phyloP scores from a whole-genome alignment of 768 basidiomycete genomes.

The Daedaleopsis sinensis region DNA sequence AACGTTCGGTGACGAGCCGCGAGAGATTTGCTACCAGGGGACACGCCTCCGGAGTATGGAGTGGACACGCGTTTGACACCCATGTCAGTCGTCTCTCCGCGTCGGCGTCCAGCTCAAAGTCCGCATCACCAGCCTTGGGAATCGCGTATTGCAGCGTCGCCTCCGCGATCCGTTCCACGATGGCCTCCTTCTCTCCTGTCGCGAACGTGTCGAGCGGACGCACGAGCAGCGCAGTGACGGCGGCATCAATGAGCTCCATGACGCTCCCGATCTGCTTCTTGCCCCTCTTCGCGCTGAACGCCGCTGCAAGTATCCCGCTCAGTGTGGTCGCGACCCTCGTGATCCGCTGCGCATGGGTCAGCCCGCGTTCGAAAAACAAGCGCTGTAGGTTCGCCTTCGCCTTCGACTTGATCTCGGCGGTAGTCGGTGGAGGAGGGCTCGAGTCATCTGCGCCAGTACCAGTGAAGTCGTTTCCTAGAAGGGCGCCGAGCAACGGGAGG shows the following conservation, averaged over 20 bases:
- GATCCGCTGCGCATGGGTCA: conserved; percentile 65
- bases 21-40: conserved; percentile 57
- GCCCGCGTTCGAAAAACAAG: conserved; percentile 67
- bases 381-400: conserved; percentile 41
- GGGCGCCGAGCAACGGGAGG: conserved; percentile 75
- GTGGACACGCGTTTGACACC: conserved; percentile 59
- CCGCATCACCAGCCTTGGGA: conserved; percentile 51
- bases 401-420: conserved; percentile 47
- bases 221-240: conserved; percentile 62
- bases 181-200: conserved; percentile 63
- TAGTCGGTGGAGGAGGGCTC: conserved; percentile 22
- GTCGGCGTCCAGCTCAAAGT: conserved; percentile 33
- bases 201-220: conserved; percentile 48
- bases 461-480: conserved; percentile 83
- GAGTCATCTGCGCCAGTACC: conserved; percentile 34
- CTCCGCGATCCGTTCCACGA: conserved; percentile 71
- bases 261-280: conserved; percentile 64
- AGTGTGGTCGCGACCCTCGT: conserved; percentile 63
- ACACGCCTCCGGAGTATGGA: conserved; percentile 63
- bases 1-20: not conserved
- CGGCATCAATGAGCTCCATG: conserved; percentile 75
- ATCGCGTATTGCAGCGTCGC: conserved; percentile 81
- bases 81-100: conserved; percentile 37
- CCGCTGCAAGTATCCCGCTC: conserved; percentile 52
- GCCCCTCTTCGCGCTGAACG: conserved; percentile 38